phyloP scores from a whole-genome alignment of 2,329 filamentous ascomycete genomes.

The Fusarium xyrophilum region DNA sequence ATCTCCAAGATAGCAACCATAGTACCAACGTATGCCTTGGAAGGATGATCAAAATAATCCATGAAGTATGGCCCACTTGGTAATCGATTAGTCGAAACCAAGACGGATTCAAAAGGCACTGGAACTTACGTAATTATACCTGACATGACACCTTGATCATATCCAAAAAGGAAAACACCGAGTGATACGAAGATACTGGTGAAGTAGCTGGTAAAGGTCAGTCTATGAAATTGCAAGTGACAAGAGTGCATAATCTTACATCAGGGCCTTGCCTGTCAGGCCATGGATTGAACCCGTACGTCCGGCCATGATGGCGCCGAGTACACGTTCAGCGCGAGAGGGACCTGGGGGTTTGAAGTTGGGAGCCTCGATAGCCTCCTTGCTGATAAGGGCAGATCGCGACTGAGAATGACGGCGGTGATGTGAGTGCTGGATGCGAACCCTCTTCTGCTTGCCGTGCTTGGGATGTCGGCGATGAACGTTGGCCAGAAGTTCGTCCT shows the following conservation, averaged over 20 bases:
- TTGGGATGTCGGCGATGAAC: constrained; percentile 55
- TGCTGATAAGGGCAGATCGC: constrained; percentile 58
- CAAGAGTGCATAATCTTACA: constrained; percentile 62
- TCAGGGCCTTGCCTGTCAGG: constrained; percentile 91
- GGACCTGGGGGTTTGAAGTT: constrained; percentile 68
- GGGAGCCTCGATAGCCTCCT: constrained; percentile 85
- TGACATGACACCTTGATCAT: constrained; percentile 91
- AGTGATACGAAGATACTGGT: constrained; percentile 90
- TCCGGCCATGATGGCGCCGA: constrained; percentile 87
- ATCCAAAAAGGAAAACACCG: constrained; percentile 87
- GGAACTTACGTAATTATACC: constrained; percentile 67
- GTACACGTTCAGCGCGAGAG: constrained; percentile 69
- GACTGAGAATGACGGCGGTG: constrained; percentile 50
- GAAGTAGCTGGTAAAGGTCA: constrained; percentile 72
- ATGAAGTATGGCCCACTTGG: constrained; percentile 89
- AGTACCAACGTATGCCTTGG: constrained; percentile 85
- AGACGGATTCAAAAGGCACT: background rate
- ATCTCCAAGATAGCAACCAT: constrained; percentile 98
- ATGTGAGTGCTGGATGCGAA: constrained; percentile 67
- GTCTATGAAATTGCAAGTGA: constrained; percentile 7
- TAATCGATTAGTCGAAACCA: constrained; percentile 32
- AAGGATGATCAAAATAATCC: constrained; percentile 90
- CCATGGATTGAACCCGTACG: constrained; percentile 81
- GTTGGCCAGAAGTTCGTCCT: constrained; percentile 65
- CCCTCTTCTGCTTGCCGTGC: constrained; percentile 61